Evolutionary conservation across 108 stramenopile genomes (phyloP), one percentile per base, ranked within the genome.

Genomic region (Conticribra guillardii): DNA sequence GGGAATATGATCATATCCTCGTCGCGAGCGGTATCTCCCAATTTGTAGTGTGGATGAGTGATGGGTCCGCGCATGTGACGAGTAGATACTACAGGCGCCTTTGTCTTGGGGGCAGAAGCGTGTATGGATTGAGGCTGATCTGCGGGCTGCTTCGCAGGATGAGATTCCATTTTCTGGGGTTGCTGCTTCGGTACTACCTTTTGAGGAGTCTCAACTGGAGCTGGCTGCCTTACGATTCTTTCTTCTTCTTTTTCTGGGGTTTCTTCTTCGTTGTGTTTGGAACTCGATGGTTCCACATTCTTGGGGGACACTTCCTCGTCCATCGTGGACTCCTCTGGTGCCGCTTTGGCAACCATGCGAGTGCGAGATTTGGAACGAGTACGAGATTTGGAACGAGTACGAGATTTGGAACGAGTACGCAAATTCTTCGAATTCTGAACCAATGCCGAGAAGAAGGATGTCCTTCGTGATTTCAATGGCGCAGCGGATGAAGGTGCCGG

Each of bases 1-100:
- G 79, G 30, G 9, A 73, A 52, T 19, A 73, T 24, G 1, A 72
- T 82, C 71, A 56, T 77, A 15, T 73, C 81, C 46, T 73, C 51
- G 19, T 67, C 64, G 7, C 73, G 54, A 26, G 73, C 73, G 3
- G 30, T 1, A 60, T 74, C 73, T 11, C 73, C 73, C 15, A 74
- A 24, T 45, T 65, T 44, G 55, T 74, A 74, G 4, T 64, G 44
- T 5, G 73, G 73, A 45, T 74, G 73, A 18, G 63, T 34, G 28
- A 74, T 65, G 0, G 73, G 75, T 49, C 50, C 76, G 31, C 76
- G 65, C 17, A 55, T 41, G 11, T 41, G 5, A 9, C 37, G 37
- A 41, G 37, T 5, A 41, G 37, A 11, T 9, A 9, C 37, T 41
- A 11, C 11, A 9, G 37, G 5, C 8, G 37, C 37, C 11, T 41